Evolutionary conservation across 805 yeast species (phyloP).

Genomic region (Barnettozyma siamensis): DNA sequence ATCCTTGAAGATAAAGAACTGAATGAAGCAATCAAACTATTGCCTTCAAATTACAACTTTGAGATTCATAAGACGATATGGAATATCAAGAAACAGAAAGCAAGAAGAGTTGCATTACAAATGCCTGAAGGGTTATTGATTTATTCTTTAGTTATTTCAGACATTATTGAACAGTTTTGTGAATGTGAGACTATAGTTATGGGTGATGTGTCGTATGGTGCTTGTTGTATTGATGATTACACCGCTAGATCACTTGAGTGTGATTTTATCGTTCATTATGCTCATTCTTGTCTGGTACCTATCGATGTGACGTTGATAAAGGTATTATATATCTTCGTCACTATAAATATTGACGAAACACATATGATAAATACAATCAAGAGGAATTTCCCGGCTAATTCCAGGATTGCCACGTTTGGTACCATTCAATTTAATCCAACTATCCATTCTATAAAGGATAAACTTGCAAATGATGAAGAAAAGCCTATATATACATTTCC

Average conservation of each 20-base stretch:
- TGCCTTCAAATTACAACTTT: constrained; percentile 91
- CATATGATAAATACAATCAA: constrained; percentile 76
- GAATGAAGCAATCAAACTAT: constrained; percentile 72
- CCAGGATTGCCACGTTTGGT: constrained; percentile 79
- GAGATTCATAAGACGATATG: constrained; percentile 94
- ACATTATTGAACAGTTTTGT: constrained; percentile 89
- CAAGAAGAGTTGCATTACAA: constrained; percentile 85
- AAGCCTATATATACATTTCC: constrained; percentile 58
- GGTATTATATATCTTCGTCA: constrained; percentile 92
- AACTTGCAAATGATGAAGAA: constrained; percentile 43
- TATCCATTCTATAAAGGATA: constrained; percentile 68
- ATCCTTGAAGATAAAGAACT: constrained; percentile 74
- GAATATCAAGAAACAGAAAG: constrained; percentile 72
- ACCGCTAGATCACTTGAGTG: constrained; percentile 92
- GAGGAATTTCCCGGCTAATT: constrained; percentile 59
- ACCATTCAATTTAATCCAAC: constrained; percentile 97
- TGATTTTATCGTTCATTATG: constrained; percentile 93
- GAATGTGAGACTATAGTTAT: constrained; percentile 80
- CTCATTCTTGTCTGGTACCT: constrained; percentile 95
- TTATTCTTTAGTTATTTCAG: constrained; percentile 84
- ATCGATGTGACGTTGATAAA: constrained; percentile 87
- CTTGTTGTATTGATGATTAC: constrained; percentile 95
- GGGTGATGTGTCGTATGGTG: constrained; percentile 99
- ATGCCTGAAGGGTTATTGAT: constrained; percentile 96
- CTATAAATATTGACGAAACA: constrained; percentile 78